A percentile compares a stretch with the other conserved stretches of the same genome.
These are phyloP conservation scores for Orbilia brochopaga DNA, from an alignment of 2,329 filamentous ascomycete genomes.

Conservation along the genomic window DNA sequence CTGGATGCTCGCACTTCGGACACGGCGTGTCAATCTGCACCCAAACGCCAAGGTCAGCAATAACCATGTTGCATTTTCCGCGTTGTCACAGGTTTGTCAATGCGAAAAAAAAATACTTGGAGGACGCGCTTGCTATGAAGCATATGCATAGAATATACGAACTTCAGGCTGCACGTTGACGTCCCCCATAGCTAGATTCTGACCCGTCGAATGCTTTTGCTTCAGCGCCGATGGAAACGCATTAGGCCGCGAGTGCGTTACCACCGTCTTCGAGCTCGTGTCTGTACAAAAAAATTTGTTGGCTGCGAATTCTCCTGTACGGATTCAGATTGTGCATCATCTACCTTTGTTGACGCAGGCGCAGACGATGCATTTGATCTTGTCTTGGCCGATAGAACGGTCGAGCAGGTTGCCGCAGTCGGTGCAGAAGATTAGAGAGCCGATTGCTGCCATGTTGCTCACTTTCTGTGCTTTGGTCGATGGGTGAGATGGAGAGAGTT, in stretches of 20 bases:
- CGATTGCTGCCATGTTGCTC: slow-evolving; percentile 78
- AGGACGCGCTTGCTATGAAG: too few species aligned
- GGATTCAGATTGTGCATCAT: slow-evolving; percentile 5
- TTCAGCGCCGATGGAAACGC: slow-evolving; percentile 90
- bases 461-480: not conserved
- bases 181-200: slow-evolving; percentile 78
- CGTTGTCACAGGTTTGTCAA: slow-evolving; percentile 9
- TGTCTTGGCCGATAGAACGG: slow-evolving; percentile 75
- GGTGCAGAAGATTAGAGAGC: slow-evolving; percentile 88
- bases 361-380: slow-evolving; percentile 84
- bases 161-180: slow-evolving; percentile 72
- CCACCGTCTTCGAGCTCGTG: slow-evolving; percentile 74
- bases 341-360: slow-evolving; percentile 81
- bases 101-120: slow-evolving; percentile 16
- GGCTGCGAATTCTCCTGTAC: not conserved
- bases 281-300: slow-evolving; percentile 61
- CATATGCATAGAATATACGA: slow-evolving; percentile 12
- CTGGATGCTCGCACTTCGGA: slow-evolving; percentile 77
- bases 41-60: not conserved
- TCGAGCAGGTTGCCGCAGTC: slow-evolving; percentile 91
- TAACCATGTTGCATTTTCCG: slow-evolving; percentile 23
- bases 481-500: not conserved
- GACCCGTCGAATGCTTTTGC: slow-evolving; percentile 83
- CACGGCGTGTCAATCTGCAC: slow-evolving; percentile 70
- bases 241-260: slow-evolving; percentile 82